These are phyloP conservation scores for Clitopilus passeckerianus DNA, from an alignment of 768 basidiomycete genomes.

Conservation along the genomic window DNA sequence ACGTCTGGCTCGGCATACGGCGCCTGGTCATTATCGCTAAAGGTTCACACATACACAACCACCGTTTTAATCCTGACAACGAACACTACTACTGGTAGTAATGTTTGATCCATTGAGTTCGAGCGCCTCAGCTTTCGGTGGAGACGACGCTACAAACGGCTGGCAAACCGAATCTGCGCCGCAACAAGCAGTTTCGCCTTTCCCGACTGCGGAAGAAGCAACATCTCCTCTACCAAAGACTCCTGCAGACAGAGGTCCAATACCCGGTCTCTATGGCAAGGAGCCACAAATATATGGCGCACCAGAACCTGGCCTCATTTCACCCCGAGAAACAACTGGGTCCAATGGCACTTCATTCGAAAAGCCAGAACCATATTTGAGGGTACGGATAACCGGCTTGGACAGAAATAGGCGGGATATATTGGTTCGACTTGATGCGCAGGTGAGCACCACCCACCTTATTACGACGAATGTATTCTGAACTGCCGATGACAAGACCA, in stretches of 20 bases:
- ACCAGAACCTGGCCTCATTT: slow-evolving; percentile 78
- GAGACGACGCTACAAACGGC: slow-evolving; percentile 44
- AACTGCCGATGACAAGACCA: slow-evolving; percentile 55
- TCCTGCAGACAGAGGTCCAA: slow-evolving; percentile 41
- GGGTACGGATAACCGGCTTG: slow-evolving; percentile 84
- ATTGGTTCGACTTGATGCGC: slow-evolving; percentile 90
- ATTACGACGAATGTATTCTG: not conserved
- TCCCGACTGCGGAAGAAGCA: slow-evolving; percentile 67
- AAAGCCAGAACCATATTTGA: slow-evolving; percentile 77
- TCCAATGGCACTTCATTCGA: slow-evolving; percentile 72
- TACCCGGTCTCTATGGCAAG: slow-evolving; percentile 63
- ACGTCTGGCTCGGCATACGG: not conserved
- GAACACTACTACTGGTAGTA: not conserved
- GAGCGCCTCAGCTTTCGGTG: slow-evolving; percentile 40
- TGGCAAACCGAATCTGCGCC: slow-evolving; percentile 75
- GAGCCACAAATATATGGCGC: slow-evolving; percentile 87
- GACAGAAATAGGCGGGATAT: slow-evolving; percentile 96
- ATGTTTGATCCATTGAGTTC: slow-evolving; percentile 77
- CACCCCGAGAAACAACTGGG: slow-evolving; percentile 59
- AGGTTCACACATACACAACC: not conserved
- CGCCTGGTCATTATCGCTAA: not conserved
- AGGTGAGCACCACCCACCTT: slow-evolving; percentile 46
- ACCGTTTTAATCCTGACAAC: not conserved
- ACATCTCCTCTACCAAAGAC: slow-evolving; percentile 46
- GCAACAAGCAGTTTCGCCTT: slow-evolving; percentile 62